phyloP scores from a whole-genome alignment of 2,329 filamentous ascomycete genomes.

The Alternaria burnsii region DNA sequence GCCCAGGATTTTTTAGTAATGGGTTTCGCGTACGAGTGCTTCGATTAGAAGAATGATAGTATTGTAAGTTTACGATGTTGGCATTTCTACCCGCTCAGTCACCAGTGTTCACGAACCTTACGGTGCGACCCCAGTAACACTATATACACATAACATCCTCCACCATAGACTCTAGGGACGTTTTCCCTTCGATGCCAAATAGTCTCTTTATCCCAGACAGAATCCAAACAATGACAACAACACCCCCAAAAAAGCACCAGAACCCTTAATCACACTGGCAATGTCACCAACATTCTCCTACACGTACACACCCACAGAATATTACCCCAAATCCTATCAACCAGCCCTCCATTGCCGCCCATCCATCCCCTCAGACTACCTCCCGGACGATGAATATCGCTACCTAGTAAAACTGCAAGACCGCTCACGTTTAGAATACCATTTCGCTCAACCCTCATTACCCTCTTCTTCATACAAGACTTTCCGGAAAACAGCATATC shows the following conservation, averaged over 20 bases:
- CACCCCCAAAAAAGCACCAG: not conserved
- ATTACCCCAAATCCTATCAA: not conserved
- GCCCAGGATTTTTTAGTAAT: not conserved
- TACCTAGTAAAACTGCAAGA: constrained; percentile 9
- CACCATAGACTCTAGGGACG: not conserved
- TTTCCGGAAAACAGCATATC: constrained; percentile 7
- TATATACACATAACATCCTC: not conserved
- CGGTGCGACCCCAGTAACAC: not conserved
- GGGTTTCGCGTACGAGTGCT: not conserved
- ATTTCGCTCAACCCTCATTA: constrained; percentile 6
- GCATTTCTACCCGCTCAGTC: not conserved
- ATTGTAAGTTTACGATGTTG: not conserved
- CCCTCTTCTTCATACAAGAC: not conserved
- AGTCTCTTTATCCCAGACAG: not conserved
- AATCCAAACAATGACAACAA: not conserved
- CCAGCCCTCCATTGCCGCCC: not conserved
- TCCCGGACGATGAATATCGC: constrained; percentile 19
- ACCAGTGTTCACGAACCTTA: not conserved
- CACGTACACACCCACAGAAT: not conserved
- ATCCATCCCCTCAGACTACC: not conserved
- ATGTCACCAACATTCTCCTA: not conserved
- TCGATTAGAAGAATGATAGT: not conserved
- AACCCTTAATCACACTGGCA: not conserved
- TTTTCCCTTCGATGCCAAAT: not conserved
- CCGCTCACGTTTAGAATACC: constrained; percentile 9